phyloP scores from a whole-genome alignment of 2,329 filamentous ascomycete genomes.

The Orbilia quercus region DNA sequence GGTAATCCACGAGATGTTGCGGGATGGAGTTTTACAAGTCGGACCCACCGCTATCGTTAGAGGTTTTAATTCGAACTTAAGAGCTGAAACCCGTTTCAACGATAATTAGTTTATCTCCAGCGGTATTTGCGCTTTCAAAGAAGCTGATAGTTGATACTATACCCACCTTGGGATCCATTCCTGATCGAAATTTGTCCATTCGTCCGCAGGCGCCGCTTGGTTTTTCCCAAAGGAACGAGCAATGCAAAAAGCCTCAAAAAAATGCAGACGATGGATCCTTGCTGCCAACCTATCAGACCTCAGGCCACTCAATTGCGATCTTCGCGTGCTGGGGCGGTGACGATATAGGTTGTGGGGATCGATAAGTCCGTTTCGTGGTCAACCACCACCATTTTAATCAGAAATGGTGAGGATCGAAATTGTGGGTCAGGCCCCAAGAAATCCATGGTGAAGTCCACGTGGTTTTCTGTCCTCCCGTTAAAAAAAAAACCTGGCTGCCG shows the following conservation, averaged over 20 bases:
- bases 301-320: conserved; percentile 37
- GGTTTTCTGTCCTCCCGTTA: conserved; percentile 54
- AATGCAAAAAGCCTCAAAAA: conserved; percentile 46
- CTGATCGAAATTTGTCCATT: conserved; percentile 28
- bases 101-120: conserved; percentile 16
- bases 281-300: conserved; percentile 48
- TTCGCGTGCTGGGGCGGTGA: conserved; percentile 44
- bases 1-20: conserved; percentile 37
- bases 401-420: conserved; percentile 11
- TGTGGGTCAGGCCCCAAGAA: conserved; percentile 44
- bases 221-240: conserved; percentile 47
- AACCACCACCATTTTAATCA: too few relatives aligned
- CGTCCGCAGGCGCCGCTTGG: conserved; percentile 51
- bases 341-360: conserved; percentile 21
- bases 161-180: too few relatives aligned
- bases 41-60: conserved; percentile 30
- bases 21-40: conserved; percentile 21
- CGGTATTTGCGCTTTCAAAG: conserved; percentile 1
- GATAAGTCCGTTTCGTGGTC: background rate
- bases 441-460: conserved; percentile 50
- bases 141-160: too few relatives aligned
- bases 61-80: conserved; percentile 9
- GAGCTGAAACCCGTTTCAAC: conserved; percentile 58
- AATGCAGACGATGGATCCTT: conserved; percentile 45
- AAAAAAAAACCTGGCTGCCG: conserved; percentile 36